Conservation (phyloP, 306 rosid species). For the Sophora flavescens region DNA sequence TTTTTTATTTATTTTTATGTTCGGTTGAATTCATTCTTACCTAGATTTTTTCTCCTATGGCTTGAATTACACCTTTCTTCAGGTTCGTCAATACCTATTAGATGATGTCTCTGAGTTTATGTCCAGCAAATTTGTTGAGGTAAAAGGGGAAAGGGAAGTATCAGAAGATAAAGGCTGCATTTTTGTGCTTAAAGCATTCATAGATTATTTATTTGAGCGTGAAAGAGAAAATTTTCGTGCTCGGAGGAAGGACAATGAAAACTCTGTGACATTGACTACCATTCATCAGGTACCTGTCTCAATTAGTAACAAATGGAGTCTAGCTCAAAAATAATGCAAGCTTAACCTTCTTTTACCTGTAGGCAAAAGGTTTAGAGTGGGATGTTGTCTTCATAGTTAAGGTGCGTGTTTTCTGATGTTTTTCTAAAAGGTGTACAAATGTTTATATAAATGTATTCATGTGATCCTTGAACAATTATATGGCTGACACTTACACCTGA, state of each 20-base stretch:
- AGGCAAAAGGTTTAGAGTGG: constrained; percentile 99
- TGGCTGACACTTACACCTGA: background rate
- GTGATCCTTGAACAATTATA: constrained; percentile 24
- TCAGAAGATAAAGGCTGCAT: constrained; percentile 69
- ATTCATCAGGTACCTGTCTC: constrained; percentile 84
- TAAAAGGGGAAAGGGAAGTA: constrained; percentile 56
- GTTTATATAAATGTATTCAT: background rate
- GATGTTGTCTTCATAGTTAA: constrained; percentile 92
- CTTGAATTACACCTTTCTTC: constrained; percentile 51
- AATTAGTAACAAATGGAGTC: constrained; percentile 23
- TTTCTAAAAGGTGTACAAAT: too few relatives aligned
- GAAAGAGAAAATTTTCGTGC: constrained; percentile 80
- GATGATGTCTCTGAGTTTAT: constrained; percentile 90
- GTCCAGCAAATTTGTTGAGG: constrained; percentile 60
- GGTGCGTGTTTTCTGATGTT: constrained; percentile 55
- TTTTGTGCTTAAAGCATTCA: constrained; percentile 64
- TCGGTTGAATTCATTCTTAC: background rate
- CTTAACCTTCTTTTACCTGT: constrained; percentile 45
- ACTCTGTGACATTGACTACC: constrained; percentile 87
- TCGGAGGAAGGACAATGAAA: constrained; percentile 74
- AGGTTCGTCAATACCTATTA: constrained; percentile 89
- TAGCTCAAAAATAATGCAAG: constrained; percentile 20
- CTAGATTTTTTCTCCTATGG: constrained; percentile 31
- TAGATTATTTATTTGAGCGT: constrained; percentile 76
- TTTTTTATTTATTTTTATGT: background rate